Evolutionary conservation across 768 basidiomycete genomes (phyloP).

Genomic region (Lactifluus piperatus): DNA sequence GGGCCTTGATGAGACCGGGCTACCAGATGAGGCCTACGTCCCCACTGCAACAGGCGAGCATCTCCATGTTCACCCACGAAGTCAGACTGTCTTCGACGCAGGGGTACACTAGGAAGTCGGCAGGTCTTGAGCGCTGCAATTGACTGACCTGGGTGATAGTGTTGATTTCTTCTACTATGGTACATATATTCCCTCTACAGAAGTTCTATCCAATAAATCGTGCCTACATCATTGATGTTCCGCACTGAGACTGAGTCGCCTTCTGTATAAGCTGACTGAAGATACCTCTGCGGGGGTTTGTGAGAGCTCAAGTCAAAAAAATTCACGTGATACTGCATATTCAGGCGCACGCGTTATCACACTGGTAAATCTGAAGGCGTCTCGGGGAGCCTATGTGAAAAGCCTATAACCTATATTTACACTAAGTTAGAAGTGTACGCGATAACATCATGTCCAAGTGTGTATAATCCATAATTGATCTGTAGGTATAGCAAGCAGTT

Average conservation of each 20-base stretch:
- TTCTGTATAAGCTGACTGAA: too few relatives aligned
- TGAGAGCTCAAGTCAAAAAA: too few relatives aligned
- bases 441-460: neutral
- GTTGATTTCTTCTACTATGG: neutral
- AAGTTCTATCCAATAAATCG: neutral
- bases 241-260: too few relatives aligned
- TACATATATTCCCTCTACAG: neutral
- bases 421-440: neutral
- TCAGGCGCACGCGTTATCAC: too few relatives aligned
- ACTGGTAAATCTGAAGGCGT: too few relatives aligned
- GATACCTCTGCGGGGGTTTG: too few relatives aligned
- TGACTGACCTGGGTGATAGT: conserved; percentile 1
- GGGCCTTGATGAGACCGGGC: conserved; percentile 76
- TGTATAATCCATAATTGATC: neutral
- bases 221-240: neutral
- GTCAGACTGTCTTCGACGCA: conserved; percentile 67
- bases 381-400: too few relatives aligned
- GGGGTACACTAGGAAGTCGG: conserved; percentile 32
- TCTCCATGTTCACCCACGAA: conserved; percentile 36
- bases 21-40: conserved; percentile 75
- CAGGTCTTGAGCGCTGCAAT: neutral
- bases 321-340: too few relatives aligned
- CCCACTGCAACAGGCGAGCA: conserved; percentile 58
- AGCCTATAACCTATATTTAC: too few relatives aligned
- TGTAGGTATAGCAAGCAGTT: neutral